Evolutionary conservation across 768 basidiomycete species (phyloP), one percentile per base, ranked within the genome.

Genomic region (Cystobasidium onofrii): DNA sequence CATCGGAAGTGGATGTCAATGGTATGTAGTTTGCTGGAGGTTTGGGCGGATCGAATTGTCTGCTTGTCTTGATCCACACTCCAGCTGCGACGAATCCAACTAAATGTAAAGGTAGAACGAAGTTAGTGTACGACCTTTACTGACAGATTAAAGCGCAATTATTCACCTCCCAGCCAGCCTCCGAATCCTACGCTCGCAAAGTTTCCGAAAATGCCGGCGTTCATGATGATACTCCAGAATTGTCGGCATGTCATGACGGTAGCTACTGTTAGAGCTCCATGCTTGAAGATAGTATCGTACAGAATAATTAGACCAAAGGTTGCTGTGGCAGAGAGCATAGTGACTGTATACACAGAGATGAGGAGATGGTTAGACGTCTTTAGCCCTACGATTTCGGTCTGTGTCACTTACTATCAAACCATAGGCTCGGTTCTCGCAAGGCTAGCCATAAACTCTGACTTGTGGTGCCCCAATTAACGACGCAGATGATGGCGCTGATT

Each of bases 251-350:
- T 74, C 64, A 41, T 46, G 20, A 7, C 43, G 1, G 66, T 60
- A 9, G 39, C 65, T 13, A 55, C 27, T 15, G 34, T 36, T 18
- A 66, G 46, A 25, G 31, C 31, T 33, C 64, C 63, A 29, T 44
- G 52, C 27, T 43, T 64, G 3, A 76, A 74, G 57, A 79, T 79
- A 9, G 77, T 78, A 71, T 77, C 76, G 25, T 92, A 64, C 1
- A 79, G 73, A 18, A 79, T 66, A 33, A 75, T 55, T 1, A 75
- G 57, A 29, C 74, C 74, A 46, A 75, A 41, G 12, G 69, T 60
- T 6, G 73, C 74, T 2, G 74, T 75, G 6, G 61, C 69, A 1
- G 74, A 75, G 15, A 75, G 55, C 36, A 75, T 44, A 71, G 66
- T 64, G 29, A 77, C 76, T 73, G 75, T 75, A 52, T 61, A 64